Evolutionary conservation across 306 rosid species (phyloP).

Genomic region (Coriaria nepalensis): DNA sequence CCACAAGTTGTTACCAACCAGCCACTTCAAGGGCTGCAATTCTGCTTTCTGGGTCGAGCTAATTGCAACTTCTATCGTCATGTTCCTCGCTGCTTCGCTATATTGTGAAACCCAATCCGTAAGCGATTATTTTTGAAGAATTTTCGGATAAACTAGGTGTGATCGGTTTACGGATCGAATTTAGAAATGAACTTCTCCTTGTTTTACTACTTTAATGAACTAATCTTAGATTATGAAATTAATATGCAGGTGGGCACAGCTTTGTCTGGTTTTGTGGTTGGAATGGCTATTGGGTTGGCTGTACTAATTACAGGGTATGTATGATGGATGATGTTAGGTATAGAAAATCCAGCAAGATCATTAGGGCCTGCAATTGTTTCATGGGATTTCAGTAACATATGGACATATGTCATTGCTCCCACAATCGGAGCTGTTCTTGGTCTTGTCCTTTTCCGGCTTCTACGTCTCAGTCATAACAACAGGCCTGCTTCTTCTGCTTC

Average conservation of each 20-base stretch:
- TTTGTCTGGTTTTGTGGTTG: slow-evolving; percentile 66
- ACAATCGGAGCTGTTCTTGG: slow-evolving; percentile 46
- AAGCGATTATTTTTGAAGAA: slow-evolving; percentile 10
- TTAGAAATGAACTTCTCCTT: neutral
- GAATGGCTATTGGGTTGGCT: slow-evolving; percentile 56
- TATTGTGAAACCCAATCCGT: slow-evolving; percentile 43
- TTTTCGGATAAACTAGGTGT: no score
- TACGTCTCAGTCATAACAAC: slow-evolving; percentile 12
- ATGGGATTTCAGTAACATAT: slow-evolving; percentile 48
- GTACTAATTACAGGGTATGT: slow-evolving; percentile 67
- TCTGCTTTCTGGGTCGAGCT: slow-evolving; percentile 78
- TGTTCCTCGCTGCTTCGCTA: slow-evolving; percentile 61
- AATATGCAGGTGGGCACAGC: slow-evolving; percentile 39
- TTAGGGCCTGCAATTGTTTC: slow-evolving; percentile 70
- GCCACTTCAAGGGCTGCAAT: slow-evolving; percentile 41
- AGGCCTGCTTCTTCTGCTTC: no score
- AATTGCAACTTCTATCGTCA: slow-evolving; percentile 60
- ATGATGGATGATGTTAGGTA: neutral
- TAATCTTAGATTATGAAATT: neutral
- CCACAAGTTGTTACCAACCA: slow-evolving; percentile 42
- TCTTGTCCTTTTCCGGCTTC: slow-evolving; percentile 25
- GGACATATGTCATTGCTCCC: slow-evolving; percentile 72
- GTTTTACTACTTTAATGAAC: neutral
- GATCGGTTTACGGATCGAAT: neutral
- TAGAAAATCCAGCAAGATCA: slow-evolving; percentile 47